Evolutionary conservation across 495 filamentous ascomycete genomes (phyloP).

Genomic region (Trichoderma erinaceum): DNA sequence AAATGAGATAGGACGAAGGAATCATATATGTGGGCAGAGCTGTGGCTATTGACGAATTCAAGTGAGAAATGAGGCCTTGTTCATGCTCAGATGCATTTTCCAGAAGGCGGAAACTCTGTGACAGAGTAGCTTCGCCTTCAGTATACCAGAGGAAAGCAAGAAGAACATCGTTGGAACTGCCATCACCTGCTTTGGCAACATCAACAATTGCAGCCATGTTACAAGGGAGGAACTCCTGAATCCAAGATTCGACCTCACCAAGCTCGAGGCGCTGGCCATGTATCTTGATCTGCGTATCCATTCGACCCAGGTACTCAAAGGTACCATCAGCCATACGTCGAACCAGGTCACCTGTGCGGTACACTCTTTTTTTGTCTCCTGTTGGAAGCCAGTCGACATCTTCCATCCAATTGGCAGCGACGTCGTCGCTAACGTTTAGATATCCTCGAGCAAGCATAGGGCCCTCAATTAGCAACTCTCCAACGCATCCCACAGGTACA

Average conservation of each 20-base stretch:
- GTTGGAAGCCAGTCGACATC: slow-evolving; percentile 37
- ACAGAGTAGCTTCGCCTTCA: background rate
- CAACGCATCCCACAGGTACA: slow-evolving; percentile 48
- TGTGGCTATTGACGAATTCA: slow-evolving; percentile 55
- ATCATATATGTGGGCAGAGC: slow-evolving; percentile 26
- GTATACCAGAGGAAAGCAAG: slow-evolving; percentile 8
- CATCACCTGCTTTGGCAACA: slow-evolving; percentile 19
- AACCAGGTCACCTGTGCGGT: slow-evolving; percentile 45
- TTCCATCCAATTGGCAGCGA: slow-evolving; percentile 27
- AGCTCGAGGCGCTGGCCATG: slow-evolving; percentile 29
- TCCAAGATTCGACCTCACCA: slow-evolving; percentile 24
- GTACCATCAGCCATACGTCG: slow-evolving; percentile 32
- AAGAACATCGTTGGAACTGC: background rate
- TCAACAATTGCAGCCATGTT: slow-evolving; percentile 47
- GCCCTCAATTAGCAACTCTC: slow-evolving; percentile 53
- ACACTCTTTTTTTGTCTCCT: slow-evolving; percentile 19
- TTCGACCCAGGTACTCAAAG: slow-evolving; percentile 21
- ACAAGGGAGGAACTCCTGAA: slow-evolving; percentile 13
- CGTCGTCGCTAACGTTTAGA: slow-evolving; percentile 21
- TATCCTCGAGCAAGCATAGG: slow-evolving; percentile 36
- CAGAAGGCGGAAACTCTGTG: slow-evolving; percentile 23
- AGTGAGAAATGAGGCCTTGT: slow-evolving; percentile 62
- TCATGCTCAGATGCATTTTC: slow-evolving; percentile 59
- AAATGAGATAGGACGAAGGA: slow-evolving; percentile 17
- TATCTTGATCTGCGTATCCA: slow-evolving; percentile 27